Percentiles rank a stretch among this genome's conserved stretches.
Conservation (phyloP, 768 basidiomycete genomes). For the Rhizopogon salebrosus region DNA sequence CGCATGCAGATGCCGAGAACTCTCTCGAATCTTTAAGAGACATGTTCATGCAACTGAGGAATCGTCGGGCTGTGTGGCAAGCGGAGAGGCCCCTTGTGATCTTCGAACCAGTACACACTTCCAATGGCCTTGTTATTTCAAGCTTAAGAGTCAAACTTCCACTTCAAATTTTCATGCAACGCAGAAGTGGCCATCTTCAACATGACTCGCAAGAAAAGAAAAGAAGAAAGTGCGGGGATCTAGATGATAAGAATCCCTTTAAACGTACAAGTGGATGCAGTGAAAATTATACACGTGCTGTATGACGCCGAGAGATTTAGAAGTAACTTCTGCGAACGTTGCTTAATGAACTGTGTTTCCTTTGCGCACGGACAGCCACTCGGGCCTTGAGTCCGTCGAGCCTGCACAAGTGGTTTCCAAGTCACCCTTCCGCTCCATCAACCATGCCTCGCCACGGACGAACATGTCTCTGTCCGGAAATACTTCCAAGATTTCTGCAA, state of each 20-base stretch:
- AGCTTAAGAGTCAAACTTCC: too few species aligned
- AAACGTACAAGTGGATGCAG: neutral
- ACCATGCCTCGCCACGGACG: conserved; percentile 47
- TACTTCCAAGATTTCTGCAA: conserved; percentile 64
- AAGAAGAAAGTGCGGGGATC: neutral
- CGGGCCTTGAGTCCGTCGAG: conserved; percentile 6
- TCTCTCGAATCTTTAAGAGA: too few species aligned
- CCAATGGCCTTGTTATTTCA: too few species aligned
- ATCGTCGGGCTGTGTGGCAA: too few species aligned
- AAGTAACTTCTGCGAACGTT: neutral
- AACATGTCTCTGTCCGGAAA: conserved; percentile 72
- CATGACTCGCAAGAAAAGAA: too few species aligned
- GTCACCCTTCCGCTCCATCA: conserved; percentile 22
- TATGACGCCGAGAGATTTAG: neutral
- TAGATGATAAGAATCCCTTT: neutral
- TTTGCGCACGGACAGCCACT: conserved; percentile 8
- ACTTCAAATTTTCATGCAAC: too few species aligned
- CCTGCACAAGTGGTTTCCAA: conserved; percentile 6
- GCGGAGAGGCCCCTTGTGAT: too few species aligned
- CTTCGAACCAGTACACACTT: too few species aligned
- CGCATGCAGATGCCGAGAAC: too few species aligned
- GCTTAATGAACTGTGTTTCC: conserved; percentile 8
- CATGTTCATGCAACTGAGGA: too few species aligned
- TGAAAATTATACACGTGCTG: neutral
- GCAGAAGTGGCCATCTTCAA: too few species aligned